phyloP scores from a whole-genome alignment of 116 monocot species.

The Papilionanthe hybrid region DNA sequence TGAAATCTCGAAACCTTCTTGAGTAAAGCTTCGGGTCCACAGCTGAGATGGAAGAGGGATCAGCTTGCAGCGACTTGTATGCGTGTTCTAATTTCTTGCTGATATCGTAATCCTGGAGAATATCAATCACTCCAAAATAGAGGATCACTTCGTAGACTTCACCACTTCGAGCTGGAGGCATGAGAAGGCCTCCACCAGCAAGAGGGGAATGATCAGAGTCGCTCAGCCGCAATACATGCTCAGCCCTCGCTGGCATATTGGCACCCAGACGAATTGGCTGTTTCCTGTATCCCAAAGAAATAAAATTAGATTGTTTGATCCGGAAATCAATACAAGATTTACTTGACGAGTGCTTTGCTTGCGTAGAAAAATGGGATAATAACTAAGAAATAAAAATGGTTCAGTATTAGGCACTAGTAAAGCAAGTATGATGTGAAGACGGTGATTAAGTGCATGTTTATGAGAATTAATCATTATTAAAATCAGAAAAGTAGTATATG shows the following conservation, averaged over 20 bases:
- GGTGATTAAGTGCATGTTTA: not conserved
- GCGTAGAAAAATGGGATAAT: no score
- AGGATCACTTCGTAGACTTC: constrained; percentile 52
- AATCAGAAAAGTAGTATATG: not conserved
- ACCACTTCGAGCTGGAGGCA: constrained; percentile 6
- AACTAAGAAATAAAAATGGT: no score
- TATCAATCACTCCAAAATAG: constrained; percentile 71
- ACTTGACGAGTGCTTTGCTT: no score
- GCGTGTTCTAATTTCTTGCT: constrained; percentile 79
- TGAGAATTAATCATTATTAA: not conserved
- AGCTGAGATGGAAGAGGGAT: constrained; percentile 67
- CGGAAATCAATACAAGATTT: not conserved
- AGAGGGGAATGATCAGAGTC: constrained; percentile 27
- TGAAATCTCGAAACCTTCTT: constrained; percentile 66
- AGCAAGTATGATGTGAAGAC: not conserved
- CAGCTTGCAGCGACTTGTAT: constrained; percentile 73
- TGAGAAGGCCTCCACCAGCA: constrained; percentile 10
- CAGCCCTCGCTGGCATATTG: constrained; percentile 64
- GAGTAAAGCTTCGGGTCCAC: constrained; percentile 78
- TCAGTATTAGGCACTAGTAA: no score
- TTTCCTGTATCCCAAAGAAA: constrained; percentile 29
- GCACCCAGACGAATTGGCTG: constrained; percentile 30
- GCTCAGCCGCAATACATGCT: constrained; percentile 29
- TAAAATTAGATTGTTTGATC: not conserved
- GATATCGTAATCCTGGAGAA: constrained; percentile 77